Conservation (phyloP, 2,329 filamentous ascomycete species). For the Arthrobotrys sphaeroides region DNA sequence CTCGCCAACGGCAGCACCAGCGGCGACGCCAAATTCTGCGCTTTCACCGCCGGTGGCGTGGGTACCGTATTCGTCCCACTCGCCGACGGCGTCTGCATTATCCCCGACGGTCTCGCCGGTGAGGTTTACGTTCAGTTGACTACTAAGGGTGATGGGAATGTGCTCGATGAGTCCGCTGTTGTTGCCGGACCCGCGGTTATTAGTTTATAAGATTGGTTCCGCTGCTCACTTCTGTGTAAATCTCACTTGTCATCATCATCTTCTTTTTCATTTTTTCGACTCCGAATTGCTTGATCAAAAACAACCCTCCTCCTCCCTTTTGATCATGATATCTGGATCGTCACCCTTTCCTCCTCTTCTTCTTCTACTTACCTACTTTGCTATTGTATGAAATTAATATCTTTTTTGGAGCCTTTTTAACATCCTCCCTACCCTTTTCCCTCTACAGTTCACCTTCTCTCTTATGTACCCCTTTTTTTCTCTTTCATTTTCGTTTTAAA, state of each 20-base stretch:
- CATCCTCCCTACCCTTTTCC: neutral
- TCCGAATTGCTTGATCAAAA: neutral
- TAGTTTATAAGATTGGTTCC: constrained; percentile 5
- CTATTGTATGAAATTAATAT: constrained; percentile 10
- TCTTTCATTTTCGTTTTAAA: constrained; percentile 17
- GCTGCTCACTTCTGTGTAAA: neutral
- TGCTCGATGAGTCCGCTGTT: constrained; percentile 71
- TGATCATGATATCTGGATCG: constrained; percentile 9
- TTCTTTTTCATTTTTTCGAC: neutral
- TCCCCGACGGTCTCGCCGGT: constrained; percentile 72
- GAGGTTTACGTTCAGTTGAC: constrained; percentile 75
- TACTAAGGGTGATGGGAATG: constrained; percentile 64
- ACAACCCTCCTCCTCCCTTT: neutral
- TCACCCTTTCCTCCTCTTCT: too few species aligned
- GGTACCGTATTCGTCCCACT: constrained; percentile 71
- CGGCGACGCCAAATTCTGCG: constrained; percentile 61
- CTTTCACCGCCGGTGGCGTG: constrained; percentile 62
- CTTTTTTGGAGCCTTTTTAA: neutral
- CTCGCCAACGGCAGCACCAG: constrained; percentile 64
- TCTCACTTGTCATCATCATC: neutral
- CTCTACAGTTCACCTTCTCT: neutral
- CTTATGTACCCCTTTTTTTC: neutral
- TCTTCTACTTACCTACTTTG: neutral
- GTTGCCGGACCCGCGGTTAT: constrained; percentile 63
- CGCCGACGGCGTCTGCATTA: constrained; percentile 67